phyloP scores from a whole-genome alignment of 2,329 filamentous ascomycete species.

The Verticillium nonalfalfae region DNA sequence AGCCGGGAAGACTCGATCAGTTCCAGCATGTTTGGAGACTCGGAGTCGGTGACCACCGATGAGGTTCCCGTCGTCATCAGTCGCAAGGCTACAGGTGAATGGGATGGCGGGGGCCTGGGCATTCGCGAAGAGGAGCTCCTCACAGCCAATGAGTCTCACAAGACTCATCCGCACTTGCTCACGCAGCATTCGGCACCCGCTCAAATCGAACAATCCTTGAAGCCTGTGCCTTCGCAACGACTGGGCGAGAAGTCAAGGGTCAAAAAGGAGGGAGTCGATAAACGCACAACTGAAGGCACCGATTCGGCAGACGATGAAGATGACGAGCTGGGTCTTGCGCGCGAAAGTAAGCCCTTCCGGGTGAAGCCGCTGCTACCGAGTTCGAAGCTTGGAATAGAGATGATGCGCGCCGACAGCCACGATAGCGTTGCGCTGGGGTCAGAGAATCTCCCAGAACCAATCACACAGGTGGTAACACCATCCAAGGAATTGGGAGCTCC shows the following conservation, averaged over 20 bases:
- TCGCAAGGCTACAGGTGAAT: slow-evolving; percentile 68
- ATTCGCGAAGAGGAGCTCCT: slow-evolving; percentile 59
- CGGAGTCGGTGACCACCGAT: slow-evolving; percentile 71
- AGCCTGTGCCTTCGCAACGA: slow-evolving; percentile 49
- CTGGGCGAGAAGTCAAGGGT: slow-evolving; percentile 68
- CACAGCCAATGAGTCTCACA: slow-evolving; percentile 25
- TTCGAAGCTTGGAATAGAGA: slow-evolving; percentile 90
- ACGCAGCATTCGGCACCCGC: slow-evolving; percentile 61
- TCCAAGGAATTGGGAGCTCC: slow-evolving; percentile 31
- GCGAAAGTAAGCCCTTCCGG: slow-evolving; percentile 35
- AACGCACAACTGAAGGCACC: slow-evolving; percentile 61
- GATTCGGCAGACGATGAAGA: slow-evolving; percentile 95
- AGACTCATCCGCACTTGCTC: slow-evolving; percentile 45
- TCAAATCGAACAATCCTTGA: slow-evolving; percentile 44
- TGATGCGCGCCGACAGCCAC: slow-evolving; percentile 95
- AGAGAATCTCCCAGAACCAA: slow-evolving; percentile 43
- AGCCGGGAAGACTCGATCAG: slow-evolving; percentile 85
- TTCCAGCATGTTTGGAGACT: slow-evolving; percentile 82
- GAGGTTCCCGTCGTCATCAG: slow-evolving; percentile 72
- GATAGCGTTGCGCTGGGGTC: slow-evolving; percentile 62
- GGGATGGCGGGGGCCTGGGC: slow-evolving; percentile 70
- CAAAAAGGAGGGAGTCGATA: slow-evolving; percentile 71
- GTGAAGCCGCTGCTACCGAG: slow-evolving; percentile 58
- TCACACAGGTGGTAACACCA: slow-evolving; percentile 47
- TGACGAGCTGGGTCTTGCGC: slow-evolving; percentile 65